Evolutionary conservation across 371 early-diverging fungal genomes (phyloP), one percentile per base, ranked within the genome.

Genomic region (Mycotypha africana): DNA sequence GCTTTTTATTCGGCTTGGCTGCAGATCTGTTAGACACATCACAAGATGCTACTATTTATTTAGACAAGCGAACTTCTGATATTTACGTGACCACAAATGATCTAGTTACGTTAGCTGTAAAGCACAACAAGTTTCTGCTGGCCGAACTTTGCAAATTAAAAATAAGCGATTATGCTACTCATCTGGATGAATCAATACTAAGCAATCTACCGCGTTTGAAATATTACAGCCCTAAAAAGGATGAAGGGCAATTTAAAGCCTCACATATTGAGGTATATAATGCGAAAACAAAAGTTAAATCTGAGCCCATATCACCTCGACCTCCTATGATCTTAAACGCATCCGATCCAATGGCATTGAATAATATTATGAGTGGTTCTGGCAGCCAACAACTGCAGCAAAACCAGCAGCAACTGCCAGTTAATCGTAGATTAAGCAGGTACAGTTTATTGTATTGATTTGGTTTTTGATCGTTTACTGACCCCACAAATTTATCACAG

Each of bases 131-230:
- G 19, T 51, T 51, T 26, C n/a, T 44, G 37, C n/a, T 64, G 33
- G 65, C 64, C 14, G 68, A 64, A 32, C 48, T 62, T 10, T 63
- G 63, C 16, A 63, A 67, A 30, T 47, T 63, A 10, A 64, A 60
- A 31, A 47, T 19, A 31, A 31, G 34, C 23, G 71, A 71, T 31
- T 62, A 66, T 42, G 46, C 49, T 32, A 56, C 67, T 19, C 52
- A 58, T 10, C 30, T 62, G n/a, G 71, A 60, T 16, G 58, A 71
- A 34, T 56, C 58, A 8, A 58, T 71, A 8, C 26, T 67, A 14
- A 49, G 48, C 16, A 47, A 53, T 15, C n/a, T 67, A 33, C 45
- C 52, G 12, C 46, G 42, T 6, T 49, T 62, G 37, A 52, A 50
- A 16, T 52, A 52, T 32, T 19, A 20, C 19, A 32, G 38, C 17